Percentiles rank a stretch among this genome's conserved stretches.
Conservation (phyloP, 805 yeast species). For the Maudiozyma saulgeensis region DNA sequence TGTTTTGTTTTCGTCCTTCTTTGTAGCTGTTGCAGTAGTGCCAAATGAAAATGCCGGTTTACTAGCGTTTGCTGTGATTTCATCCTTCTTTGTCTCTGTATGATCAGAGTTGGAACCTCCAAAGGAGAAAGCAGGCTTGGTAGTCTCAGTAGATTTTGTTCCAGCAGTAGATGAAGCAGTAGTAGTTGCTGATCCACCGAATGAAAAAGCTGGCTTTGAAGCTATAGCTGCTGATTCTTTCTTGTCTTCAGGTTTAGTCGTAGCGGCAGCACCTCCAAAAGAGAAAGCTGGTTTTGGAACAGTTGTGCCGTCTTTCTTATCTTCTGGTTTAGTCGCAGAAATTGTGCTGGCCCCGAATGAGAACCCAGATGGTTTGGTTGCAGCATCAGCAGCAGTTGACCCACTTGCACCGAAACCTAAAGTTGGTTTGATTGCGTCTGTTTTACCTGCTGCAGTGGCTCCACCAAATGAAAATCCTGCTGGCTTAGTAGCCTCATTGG, state of each 20-base stretch:
- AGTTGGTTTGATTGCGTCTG: slow-evolving; percentile 9
- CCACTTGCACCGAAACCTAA: not conserved
- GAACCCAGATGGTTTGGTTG: slow-evolving; percentile 3
- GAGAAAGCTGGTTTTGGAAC: slow-evolving; percentile 7
- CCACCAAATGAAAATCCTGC: slow-evolving; percentile 9
- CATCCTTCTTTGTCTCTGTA: not conserved
- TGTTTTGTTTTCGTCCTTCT: not conserved
- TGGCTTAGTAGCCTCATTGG: slow-evolving; percentile 2
- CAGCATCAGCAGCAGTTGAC: not conserved
- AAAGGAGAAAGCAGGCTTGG: slow-evolving; percentile 8
- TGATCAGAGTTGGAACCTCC: not conserved
- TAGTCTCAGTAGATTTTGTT: slow-evolving; percentile 1
- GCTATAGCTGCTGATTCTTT: not conserved
- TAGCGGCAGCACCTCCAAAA: slow-evolving; percentile 6
- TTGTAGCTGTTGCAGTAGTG: slow-evolving; percentile 3
- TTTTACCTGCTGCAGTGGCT: slow-evolving; percentile 1
- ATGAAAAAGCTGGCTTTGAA: slow-evolving; percentile 17
- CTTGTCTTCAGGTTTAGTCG: not conserved
- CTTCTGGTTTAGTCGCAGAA: not conserved
- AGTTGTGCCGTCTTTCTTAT: not conserved
- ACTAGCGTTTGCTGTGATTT: no score
- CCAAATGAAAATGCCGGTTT: slow-evolving; percentile 9
- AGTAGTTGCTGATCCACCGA: slow-evolving; percentile 8
- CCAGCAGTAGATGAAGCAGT: slow-evolving; percentile 3
- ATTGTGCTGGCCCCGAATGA: slow-evolving; percentile 8